phyloP scores from a whole-genome alignment of 371 early-diverging fungal genomes.

The Capniomyces stellatus region DNA sequence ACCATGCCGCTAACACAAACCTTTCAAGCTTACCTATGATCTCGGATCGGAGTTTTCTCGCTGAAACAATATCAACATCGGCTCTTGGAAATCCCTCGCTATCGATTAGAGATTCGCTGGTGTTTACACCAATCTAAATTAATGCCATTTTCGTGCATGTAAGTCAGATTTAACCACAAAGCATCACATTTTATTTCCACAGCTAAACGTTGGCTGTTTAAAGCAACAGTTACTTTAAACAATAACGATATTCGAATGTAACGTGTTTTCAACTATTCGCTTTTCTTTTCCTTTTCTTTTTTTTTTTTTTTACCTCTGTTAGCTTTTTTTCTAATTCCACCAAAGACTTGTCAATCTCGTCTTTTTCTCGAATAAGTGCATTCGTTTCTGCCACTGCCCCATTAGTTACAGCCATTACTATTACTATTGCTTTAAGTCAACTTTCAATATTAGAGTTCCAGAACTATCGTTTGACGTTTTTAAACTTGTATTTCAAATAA shows the following conservation, averaged over 20 bases:
- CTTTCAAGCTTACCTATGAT: conserved; percentile 38
- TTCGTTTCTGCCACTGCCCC: neutral
- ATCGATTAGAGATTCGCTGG: conserved; percentile 58
- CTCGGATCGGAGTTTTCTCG: conserved; percentile 37
- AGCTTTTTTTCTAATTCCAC: neutral
- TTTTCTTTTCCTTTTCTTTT: neutral
- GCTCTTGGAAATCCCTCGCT: conserved; percentile 61
- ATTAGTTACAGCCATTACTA: neutral
- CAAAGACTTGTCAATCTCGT: neutral
- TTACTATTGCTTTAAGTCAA: no score
- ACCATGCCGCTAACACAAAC: no score
- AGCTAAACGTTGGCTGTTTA: no score
- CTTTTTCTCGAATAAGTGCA: neutral
- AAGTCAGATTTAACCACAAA: no score
- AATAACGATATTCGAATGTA: no score
- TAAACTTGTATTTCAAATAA: no score
- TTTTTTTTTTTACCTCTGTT: neutral
- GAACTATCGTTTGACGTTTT: no score
- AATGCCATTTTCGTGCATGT: neutral
- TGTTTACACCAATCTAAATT: conserved; percentile 39
- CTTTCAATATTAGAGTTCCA: no score
- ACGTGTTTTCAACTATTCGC: neutral
- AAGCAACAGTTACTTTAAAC: no score
- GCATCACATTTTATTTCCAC: no score
- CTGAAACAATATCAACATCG: conserved; percentile 66